phyloP scores from a whole-genome alignment of 768 basidiomycete species.

The Serendipita indica region DNA sequence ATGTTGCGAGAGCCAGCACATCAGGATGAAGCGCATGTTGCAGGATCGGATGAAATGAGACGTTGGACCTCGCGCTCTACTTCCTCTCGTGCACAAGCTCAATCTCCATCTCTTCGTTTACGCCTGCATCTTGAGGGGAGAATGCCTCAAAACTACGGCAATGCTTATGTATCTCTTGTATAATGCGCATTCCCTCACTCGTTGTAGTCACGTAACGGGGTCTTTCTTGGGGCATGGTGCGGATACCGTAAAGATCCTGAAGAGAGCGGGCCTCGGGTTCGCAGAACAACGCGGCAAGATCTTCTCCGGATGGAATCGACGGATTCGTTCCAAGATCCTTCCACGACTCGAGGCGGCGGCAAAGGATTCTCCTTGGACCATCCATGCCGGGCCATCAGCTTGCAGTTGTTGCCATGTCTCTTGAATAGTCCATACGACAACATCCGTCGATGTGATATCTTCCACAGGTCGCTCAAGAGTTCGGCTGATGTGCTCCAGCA shows the following conservation, averaged over 20 bases:
- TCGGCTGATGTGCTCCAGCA: constrained; percentile 26
- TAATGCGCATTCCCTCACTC: background rate
- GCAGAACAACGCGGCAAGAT: constrained; percentile 12
- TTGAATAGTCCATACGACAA: constrained; percentile 31
- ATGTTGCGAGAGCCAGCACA: constrained; percentile 22
- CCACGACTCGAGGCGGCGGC: constrained; percentile 19
- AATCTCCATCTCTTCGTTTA: constrained; percentile 11
- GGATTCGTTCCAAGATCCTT: constrained; percentile 10
- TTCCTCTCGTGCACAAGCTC: constrained; percentile 21
- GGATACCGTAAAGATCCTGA: constrained; percentile 7
- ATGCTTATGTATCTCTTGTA: background rate
- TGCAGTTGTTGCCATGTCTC: constrained; percentile 32
- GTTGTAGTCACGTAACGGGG: background rate
- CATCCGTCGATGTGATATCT: constrained; percentile 19
- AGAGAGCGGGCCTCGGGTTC: constrained; percentile 9
- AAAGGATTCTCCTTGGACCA: constrained; percentile 26
- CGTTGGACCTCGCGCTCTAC: constrained; percentile 15
- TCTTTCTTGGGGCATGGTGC: background rate
- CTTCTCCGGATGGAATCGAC: constrained; percentile 8
- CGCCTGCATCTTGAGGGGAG: background rate
- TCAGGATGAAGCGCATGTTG: constrained; percentile 6
- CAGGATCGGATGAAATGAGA: background rate
- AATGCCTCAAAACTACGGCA: background rate
- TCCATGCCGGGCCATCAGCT: constrained; percentile 30
- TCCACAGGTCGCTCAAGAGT: constrained; percentile 13